Conservation (phyloP, 192 early-diverging fungal genomes). For the Coemansia sp. region DNA sequence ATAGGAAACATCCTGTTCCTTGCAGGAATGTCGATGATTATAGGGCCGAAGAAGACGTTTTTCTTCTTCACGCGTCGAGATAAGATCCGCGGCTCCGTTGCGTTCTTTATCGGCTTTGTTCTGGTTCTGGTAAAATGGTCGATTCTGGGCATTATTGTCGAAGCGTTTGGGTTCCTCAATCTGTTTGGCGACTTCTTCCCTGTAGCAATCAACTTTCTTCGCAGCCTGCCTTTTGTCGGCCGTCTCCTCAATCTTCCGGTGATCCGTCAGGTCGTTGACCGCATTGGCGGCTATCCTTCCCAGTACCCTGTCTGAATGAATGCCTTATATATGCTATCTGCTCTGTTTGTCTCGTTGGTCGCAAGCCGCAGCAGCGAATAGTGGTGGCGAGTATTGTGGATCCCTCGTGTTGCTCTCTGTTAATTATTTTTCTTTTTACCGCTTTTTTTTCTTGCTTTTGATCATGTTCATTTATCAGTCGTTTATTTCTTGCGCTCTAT, state of each 20-base stretch:
- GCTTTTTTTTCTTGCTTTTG: background rate
- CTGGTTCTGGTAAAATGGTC: slow-evolving; percentile 91
- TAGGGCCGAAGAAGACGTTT: slow-evolving; percentile 85
- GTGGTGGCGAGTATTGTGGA: background rate
- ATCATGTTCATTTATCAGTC: background rate
- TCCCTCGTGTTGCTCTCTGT: background rate
- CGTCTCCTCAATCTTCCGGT: slow-evolving; percentile 80
- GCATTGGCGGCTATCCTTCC: slow-evolving; percentile 42
- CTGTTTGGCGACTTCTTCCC: slow-evolving; percentile 99
- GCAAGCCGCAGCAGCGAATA: background rate
- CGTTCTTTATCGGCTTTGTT: slow-evolving; percentile 85
- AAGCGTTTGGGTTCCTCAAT: slow-evolving; percentile 94
- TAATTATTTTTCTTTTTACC: background rate
- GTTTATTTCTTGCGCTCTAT: background rate
- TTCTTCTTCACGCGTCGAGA: slow-evolving; percentile 73
- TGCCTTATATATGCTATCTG: background rate
- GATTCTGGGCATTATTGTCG: slow-evolving; percentile 83
- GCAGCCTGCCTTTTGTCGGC: slow-evolving; percentile 88
- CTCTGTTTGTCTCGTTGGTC: background rate
- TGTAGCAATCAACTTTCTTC: slow-evolving; percentile 82
- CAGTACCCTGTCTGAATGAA: slow-evolving; percentile 41
- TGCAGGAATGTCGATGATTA: slow-evolving; percentile 82
- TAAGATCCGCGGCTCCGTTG: slow-evolving; percentile 86
- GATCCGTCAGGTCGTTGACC: slow-evolving; percentile 68
- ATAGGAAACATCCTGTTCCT: slow-evolving; percentile 97